Percentiles rank a stretch among this genome's conserved stretches.
Evolutionary conservation across 371 early-diverging fungal species (phyloP).

Genomic region (Mucor circinelloides): DNA sequence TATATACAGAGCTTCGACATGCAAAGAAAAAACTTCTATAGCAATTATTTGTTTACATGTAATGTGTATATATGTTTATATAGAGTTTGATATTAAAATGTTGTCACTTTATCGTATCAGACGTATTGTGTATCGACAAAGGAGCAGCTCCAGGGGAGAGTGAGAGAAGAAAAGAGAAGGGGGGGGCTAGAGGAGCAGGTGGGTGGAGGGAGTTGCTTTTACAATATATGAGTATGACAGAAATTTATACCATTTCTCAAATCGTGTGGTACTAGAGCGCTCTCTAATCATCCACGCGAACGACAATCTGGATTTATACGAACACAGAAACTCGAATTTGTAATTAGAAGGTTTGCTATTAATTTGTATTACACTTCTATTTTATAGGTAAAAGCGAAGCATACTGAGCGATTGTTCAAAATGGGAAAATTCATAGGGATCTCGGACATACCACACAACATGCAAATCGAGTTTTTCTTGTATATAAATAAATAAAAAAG

Average conservation of each 20-base stretch:
- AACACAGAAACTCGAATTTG: neutral
- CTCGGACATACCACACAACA: neutral
- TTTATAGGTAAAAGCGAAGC: neutral
- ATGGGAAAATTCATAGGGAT: neutral
- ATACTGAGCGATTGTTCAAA: neutral
- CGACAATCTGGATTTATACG: neutral
- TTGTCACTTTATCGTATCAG: neutral
- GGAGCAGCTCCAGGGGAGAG: neutral
- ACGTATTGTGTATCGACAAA: neutral
- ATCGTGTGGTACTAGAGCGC: neutral
- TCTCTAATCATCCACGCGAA: neutral
- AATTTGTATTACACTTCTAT: neutral
- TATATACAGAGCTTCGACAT: neutral
- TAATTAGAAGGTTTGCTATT: neutral
- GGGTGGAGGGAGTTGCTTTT: neutral
- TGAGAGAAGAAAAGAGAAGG: neutral
- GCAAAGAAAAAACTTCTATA: neutral
- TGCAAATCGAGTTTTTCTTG: neutral
- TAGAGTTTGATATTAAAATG: conserved; percentile 3
- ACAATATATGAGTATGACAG: neutral
- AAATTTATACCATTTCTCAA: neutral
- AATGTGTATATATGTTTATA: neutral
- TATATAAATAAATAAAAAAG: neutral
- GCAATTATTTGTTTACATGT: neutral
- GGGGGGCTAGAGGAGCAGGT: neutral